Conservation (phyloP, 169 alveolate species). For the Plasmodium gaboni region DNA sequence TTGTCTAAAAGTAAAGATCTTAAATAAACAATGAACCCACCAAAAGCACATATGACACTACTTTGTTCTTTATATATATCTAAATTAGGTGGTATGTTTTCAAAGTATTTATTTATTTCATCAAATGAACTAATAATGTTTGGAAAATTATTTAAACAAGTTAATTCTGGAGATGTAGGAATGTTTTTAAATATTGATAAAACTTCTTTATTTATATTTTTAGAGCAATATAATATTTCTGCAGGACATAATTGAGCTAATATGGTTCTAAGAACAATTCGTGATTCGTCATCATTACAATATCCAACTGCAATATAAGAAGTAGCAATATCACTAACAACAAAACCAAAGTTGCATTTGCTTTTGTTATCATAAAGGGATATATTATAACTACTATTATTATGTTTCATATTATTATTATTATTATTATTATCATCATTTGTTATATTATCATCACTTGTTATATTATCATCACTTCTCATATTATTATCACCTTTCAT, state of each 20-base stretch:
- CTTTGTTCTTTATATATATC: conserved; percentile 56
- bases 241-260: conserved; percentile 89
- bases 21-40: conserved; percentile 49
- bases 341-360: conserved; percentile 87
- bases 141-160: conserved; percentile 43
- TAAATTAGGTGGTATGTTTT: conserved; percentile 26
- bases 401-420: no score
- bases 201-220: conserved; percentile 76
- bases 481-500: no score
- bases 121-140: conserved; percentile 43
- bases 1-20: conserved; percentile 53
- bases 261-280: conserved; percentile 82
- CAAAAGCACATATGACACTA: conserved; percentile 68
- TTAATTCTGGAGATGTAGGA: conserved; percentile 77
- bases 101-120: conserved; percentile 68
- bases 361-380: no score
- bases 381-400: no score
- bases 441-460: no score
- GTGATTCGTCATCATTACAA: conserved; percentile 83
- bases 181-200: conserved; percentile 66
- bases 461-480: no score
- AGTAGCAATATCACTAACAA: conserved; percentile 90
- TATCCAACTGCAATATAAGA: conserved; percentile 86
- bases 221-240: conserved; percentile 83
- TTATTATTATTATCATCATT: no score